Evolutionary conservation across 2,329 filamentous ascomycete species (phyloP), one percentile per base, ranked within the genome.

Genomic region (Colletotrichum noveboracense): DNA sequence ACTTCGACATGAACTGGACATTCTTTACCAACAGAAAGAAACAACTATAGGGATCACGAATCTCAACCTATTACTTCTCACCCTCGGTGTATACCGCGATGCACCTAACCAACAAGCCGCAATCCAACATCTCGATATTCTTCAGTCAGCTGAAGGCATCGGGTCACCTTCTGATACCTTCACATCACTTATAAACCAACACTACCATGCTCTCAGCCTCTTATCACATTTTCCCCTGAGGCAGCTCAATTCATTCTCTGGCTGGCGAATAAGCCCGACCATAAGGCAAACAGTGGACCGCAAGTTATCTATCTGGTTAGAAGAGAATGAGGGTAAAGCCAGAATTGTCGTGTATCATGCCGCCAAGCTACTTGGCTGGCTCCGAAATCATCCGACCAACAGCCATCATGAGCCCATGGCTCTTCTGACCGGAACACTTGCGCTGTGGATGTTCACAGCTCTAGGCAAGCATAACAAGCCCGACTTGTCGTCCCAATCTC

Each of bases 401-500:
- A n/a, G 24, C 12, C 24, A 61, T 18, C 58, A 61, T 61, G 24
- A 10, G 10, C 28, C 28, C 3, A 34, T 61, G 58, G 58, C 58
- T 10, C 30, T 61, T 18, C 58, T 61, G 0, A 30, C 9, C 4
- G 26, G 28, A 5, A 28, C 18, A 5, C 58, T 61, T 13, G 28
- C 58, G 9, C n/a, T 61, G 26, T 61, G 58, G 58, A 61, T 61
- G 58, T 30, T 30, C 7, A 61, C 58, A 7, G 30, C 58, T 13
- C 58, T 61, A 6, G 58, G 58, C 6, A 61, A 30, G 13, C 58
- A 61, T 13, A 7, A 12, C 7, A 10, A 13, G 18, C 18, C 13
- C 9, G n/a, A 14, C 16, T 30, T 4, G 2, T n/a, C 7, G 1
- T 14, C 56, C 4, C 5, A 3, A 7, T n/a, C 6, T 12, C 9